Evolutionary conservation across 768 basidiomycete genomes (phyloP), one percentile per base, ranked within the genome.

Genomic region (Calocybe gangraenosa): DNA sequence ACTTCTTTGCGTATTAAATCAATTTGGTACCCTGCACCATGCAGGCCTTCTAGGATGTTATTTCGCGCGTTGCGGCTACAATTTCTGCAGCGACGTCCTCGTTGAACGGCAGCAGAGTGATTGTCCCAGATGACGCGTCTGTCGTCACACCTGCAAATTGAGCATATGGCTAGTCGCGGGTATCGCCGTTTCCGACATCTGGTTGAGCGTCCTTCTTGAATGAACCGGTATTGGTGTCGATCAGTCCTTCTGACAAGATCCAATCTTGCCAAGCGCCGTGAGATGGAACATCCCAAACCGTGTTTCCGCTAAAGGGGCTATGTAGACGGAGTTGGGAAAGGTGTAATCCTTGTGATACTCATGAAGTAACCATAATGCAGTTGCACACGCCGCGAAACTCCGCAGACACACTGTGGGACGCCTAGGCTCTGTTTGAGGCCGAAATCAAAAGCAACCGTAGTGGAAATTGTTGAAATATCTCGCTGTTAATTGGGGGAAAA

Each of bases 1-100:
- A 61, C 51, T 59, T 64, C 46, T 57, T 41, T 7, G 61, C 63
- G 42, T 64, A 64, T 60, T 19, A 64, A 65, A 32, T 64, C 63
- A 40, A 64, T 53, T 54, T 57, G 28, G 59, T 65, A 40, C 59
- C 59, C 42, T 65, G 62, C 22, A 60, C 47, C 52, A 55, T 44
- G 47, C 59, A 64, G 34, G 61, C 61, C 53, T 56, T 62, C 62
- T 62, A 63, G 33, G 64, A 59, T 20, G 62, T 60, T 52, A 55
- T 52, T 37, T 53, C 57, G 48, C 46, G 59, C 37, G 61, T 66
- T 40, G 58, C 62, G 3, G 56, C 53, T 20, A 66, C 56, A 30
- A 66, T 62, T 20, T 60, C 60, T 47, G 47, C 47, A 41, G 64
- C 53, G 37, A 55, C 56, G 22, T 58, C 51, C 11, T 5, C 25